phyloP scores from a whole-genome alignment of 768 basidiomycete species.

The Hypsizygus marmoreus region DNA sequence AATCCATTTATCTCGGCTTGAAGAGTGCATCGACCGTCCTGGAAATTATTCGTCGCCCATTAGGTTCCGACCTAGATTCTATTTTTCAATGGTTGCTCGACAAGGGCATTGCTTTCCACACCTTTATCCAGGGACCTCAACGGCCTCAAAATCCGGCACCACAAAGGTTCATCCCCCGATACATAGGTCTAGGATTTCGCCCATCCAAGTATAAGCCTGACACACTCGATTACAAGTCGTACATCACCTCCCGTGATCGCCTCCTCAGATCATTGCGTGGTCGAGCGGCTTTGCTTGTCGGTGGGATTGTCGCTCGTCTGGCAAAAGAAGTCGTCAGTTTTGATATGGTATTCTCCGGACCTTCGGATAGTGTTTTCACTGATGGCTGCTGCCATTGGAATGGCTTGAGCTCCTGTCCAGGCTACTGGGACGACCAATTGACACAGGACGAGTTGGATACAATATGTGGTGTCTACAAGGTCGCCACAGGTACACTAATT shows the following conservation, averaged over 20 bases:
- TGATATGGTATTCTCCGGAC: slow-evolving; percentile 19
- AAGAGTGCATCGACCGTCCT: slow-evolving; percentile 9
- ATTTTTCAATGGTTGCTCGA: slow-evolving; percentile 8
- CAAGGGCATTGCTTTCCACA: slow-evolving; percentile 13
- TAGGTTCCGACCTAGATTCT: background rate
- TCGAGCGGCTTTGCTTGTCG: slow-evolving; percentile 24
- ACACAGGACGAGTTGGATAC: slow-evolving; percentile 19
- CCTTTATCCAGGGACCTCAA: slow-evolving; percentile 3
- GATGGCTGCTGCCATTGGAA: slow-evolving; percentile 4
- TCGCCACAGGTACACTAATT: slow-evolving; percentile 16
- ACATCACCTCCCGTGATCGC: background rate
- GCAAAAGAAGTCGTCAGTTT: slow-evolving; percentile 12
- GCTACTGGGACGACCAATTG: slow-evolving; percentile 23
- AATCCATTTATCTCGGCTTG: slow-evolving; percentile 3
- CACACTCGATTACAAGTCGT: slow-evolving; percentile 7
- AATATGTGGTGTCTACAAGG: slow-evolving; percentile 24
- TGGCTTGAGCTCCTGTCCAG: background rate
- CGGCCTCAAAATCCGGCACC: background rate
- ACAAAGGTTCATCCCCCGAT: slow-evolving; percentile 3
- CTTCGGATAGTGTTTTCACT: slow-evolving; percentile 11
- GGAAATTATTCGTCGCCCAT: slow-evolving; percentile 6
- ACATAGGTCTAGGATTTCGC: slow-evolving; percentile 16
- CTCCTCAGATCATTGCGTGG: slow-evolving; percentile 16
- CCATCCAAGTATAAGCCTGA: slow-evolving; percentile 6
- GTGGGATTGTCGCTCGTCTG: slow-evolving; percentile 26